These are phyloP conservation scores for Hypoxylon fragiforme DNA, from an alignment of 495 filamentous ascomycete species.

Conservation along the genomic window DNA sequence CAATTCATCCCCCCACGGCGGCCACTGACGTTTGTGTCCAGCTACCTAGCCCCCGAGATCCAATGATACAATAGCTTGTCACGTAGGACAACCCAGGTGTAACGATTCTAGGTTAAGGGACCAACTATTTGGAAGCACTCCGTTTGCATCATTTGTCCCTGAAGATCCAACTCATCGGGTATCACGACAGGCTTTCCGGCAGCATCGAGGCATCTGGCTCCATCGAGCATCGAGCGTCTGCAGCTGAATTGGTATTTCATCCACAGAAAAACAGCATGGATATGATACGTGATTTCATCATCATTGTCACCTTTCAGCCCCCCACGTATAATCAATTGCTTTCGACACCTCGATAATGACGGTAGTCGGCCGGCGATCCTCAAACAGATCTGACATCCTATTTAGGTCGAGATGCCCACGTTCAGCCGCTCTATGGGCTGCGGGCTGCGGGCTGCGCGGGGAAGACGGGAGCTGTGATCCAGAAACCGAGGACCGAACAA, in stretches of 20 bases:
- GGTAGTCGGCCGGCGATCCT: slow-evolving; percentile 27
- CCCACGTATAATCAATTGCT: slow-evolving; percentile 31
- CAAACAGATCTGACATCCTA: slow-evolving; percentile 20
- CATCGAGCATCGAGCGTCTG: slow-evolving; percentile 10
- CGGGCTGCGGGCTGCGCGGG: slow-evolving; percentile 34
- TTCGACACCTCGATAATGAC: slow-evolving; percentile 19
- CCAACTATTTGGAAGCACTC: slow-evolving; percentile 29
- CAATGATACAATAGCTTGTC: slow-evolving; percentile 37
- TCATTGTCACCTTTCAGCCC: slow-evolving; percentile 22
- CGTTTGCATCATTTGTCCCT: slow-evolving; percentile 37
- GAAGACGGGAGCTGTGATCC: slow-evolving; percentile 34
- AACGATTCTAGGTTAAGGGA: slow-evolving; percentile 19
- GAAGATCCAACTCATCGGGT: slow-evolving; percentile 37
- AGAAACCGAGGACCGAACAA: slow-evolving; percentile 34
- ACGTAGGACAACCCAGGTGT: slow-evolving; percentile 36
- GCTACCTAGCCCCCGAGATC: slow-evolving; percentile 31
- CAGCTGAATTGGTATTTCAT: slow-evolving; percentile 20
- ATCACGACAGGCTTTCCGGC: slow-evolving; percentile 34
- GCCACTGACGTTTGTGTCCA: slow-evolving; percentile 25
- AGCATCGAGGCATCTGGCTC: slow-evolving; percentile 23
- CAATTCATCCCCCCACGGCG: slow-evolving; percentile 16
- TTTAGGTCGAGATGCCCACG: slow-evolving; percentile 15
- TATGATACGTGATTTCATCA: slow-evolving; percentile 25
- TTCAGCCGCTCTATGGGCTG: slow-evolving; percentile 33
- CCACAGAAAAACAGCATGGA: slow-evolving; percentile 7